Evolutionary conservation across 371 early-diverging fungal species (phyloP).

Genomic region (Parasitella parasitica): DNA sequence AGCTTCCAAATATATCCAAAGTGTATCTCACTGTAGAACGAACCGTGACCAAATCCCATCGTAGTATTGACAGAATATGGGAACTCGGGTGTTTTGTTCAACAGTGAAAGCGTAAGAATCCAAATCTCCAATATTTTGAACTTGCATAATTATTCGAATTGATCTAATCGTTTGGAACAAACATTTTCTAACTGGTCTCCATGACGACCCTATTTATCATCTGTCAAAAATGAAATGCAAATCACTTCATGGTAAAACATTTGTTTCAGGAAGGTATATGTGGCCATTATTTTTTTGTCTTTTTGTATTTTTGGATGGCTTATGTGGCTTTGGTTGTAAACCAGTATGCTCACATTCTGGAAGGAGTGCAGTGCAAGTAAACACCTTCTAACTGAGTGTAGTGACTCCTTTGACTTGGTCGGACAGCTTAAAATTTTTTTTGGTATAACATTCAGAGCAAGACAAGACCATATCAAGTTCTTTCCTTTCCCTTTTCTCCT

Average conservation of each 20-base stretch:
- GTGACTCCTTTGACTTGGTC: slow-evolving; percentile 5
- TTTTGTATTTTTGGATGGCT: background rate
- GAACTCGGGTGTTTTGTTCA: too few species aligned
- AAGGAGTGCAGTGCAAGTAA: too few species aligned
- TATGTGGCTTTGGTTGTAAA: slow-evolving; percentile 7
- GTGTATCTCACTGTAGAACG: too few species aligned
- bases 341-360: background rate
- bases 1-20: background rate
- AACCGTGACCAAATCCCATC: too few species aligned
- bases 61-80: too few species aligned
- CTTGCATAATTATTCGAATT: background rate
- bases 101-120: too few species aligned
- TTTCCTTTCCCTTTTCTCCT: slow-evolving; percentile 24
- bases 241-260: background rate
- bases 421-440: slow-evolving; percentile 15
- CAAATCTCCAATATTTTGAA: too few species aligned
- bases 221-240: background rate
- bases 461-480: background rate
- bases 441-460: slow-evolving; percentile 11
- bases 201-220: background rate
- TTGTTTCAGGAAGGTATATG: background rate
- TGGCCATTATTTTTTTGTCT: too few species aligned
- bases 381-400: too few species aligned
- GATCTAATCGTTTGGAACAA: background rate
- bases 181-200: background rate